Evolutionary conservation across 1,284 basidiomycete species (phyloP), one percentile per base, ranked within the genome.

Genomic region (Malassezia arunalokei): DNA sequence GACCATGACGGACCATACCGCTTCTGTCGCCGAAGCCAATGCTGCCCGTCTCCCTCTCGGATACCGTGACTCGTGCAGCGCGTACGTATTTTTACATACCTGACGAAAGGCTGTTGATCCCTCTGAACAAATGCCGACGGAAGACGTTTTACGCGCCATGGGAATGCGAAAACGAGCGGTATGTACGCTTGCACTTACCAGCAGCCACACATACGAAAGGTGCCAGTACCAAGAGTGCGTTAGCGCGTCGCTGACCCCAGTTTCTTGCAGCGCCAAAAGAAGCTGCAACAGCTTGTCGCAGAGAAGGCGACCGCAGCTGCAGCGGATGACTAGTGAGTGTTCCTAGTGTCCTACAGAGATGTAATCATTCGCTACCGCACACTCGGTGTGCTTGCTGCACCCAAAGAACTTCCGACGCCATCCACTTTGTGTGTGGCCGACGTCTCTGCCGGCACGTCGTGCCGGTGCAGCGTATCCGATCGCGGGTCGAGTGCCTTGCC

Each of bases 51-150:
- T 91, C 24, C 89, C 89, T 7, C 62, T 92, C 8, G 84, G 80
- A 9, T 94, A 85, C 83, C 79, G 89, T 67, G 89, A 94, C 76
- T 81, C 84, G 63, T 94, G 89, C 76, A 91, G 88, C 63, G 82
- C 87, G 89, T 92, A 74, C 69, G 85, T 81, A 12, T 39, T 3
- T 28, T 6, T 24, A n/a, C 20, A 49, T 9, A 55, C 33, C 24
- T 29, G 8, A 15, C 41, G 17, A 35, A 64, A 89, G 89, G 42
- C 78, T 91, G 38, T 77, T 91, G 60, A 83, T 94, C 57, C 88
- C 88, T 9, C 77, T 89, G 58, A 88, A 89, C 74, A 77, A 81
- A 63, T 89, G 86, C 75, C 79, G 86, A 62, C 80, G 80, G 71
- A 78, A 84, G 69, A 80, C 79, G 49, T 76, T 77, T 38, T 88